These are phyloP conservation scores for Fusarium pininemorale DNA, from an alignment of 2,329 filamentous ascomycete genomes.

Conservation along the genomic window DNA sequence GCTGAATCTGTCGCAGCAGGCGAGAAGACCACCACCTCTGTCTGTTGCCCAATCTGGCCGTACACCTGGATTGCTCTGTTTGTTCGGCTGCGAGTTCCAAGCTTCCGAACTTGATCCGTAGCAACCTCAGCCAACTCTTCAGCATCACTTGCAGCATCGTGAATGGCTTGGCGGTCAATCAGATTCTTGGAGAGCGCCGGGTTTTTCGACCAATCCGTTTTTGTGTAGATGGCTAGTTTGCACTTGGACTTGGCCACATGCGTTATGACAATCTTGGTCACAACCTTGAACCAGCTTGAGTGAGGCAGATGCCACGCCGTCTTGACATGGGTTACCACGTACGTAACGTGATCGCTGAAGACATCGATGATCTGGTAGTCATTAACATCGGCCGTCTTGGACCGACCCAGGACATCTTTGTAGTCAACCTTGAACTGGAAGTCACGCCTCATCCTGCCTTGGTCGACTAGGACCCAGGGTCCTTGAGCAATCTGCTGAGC, in stretches of 20 bases:
- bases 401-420: slow-evolving; percentile 70
- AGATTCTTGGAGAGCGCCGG: slow-evolving; percentile 69
- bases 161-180: slow-evolving; percentile 76
- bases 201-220: slow-evolving; percentile 83
- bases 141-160: slow-evolving; percentile 77
- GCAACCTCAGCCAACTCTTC: slow-evolving; percentile 79
- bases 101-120: slow-evolving; percentile 78
- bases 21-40: slow-evolving; percentile 69
- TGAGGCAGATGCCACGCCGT: slow-evolving; percentile 87
- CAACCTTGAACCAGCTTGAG: slow-evolving; percentile 78
- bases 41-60: slow-evolving; percentile 76
- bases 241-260: slow-evolving; percentile 91
- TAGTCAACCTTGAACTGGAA: slow-evolving; percentile 83
- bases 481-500: slow-evolving; percentile 85
- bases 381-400: slow-evolving; percentile 69
- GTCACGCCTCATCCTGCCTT: slow-evolving; percentile 76
- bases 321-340: slow-evolving; percentile 70
- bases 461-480: slow-evolving; percentile 79
- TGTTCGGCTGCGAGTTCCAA: slow-evolving; percentile 78
- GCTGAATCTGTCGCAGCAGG: slow-evolving; percentile 57
- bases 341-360: slow-evolving; percentile 77
- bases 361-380: slow-evolving; percentile 91
- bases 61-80: slow-evolving; percentile 83
- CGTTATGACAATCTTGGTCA: slow-evolving; percentile 93
- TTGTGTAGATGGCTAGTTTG: slow-evolving; percentile 87